A percentile compares a stretch with the other conserved stretches of the same genome.
Evolutionary conservation across 2,329 filamentous ascomycete genomes (phyloP).

Genomic region (Ascochyta clinopodiicola): DNA sequence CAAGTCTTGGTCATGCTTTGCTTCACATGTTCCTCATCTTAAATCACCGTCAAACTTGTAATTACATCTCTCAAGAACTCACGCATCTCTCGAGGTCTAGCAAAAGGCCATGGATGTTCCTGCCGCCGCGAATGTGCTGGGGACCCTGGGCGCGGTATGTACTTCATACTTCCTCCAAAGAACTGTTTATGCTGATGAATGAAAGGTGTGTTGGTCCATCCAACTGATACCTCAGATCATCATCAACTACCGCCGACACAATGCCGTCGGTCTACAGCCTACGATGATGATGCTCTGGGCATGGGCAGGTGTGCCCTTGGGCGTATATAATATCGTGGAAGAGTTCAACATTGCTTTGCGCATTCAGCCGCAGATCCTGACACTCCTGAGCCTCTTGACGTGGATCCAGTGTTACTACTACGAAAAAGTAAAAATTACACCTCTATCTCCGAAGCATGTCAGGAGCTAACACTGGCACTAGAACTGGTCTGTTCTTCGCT

Average conservation of each 20-base stretch:
- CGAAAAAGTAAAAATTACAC: slow-evolving; percentile 42
- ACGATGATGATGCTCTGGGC: slow-evolving; percentile 78
- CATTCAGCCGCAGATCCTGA: slow-evolving; percentile 65
- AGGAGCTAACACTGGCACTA: slow-evolving; percentile 31
- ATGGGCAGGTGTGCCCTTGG: slow-evolving; percentile 70
- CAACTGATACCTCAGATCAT: slow-evolving; percentile 74
- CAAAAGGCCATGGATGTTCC: slow-evolving; percentile 59
- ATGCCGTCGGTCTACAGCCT: slow-evolving; percentile 69
- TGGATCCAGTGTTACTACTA: slow-evolving; percentile 66
- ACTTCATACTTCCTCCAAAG: not conserved
- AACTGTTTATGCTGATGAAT: slow-evolving; percentile 13
- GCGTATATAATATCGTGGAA: slow-evolving; percentile 65
- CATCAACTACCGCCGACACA: slow-evolving; percentile 70
- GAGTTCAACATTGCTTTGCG: slow-evolving; percentile 61
- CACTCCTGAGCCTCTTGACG: slow-evolving; percentile 58
- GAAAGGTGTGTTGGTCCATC: slow-evolving; percentile 67
- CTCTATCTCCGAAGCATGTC: too few relatives aligned
- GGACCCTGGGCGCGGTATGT: slow-evolving; percentile 64
- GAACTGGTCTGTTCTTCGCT: slow-evolving; percentile 61
- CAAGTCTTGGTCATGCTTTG: too few relatives aligned
- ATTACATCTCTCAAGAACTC: too few relatives aligned
- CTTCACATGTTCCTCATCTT: not conserved
- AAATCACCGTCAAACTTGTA: too few relatives aligned
- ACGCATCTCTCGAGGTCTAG: too few relatives aligned
- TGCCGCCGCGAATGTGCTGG: slow-evolving; percentile 64